phyloP scores from a whole-genome alignment of 441 rosid species.

The Hypseocharis bilobata region DNA sequence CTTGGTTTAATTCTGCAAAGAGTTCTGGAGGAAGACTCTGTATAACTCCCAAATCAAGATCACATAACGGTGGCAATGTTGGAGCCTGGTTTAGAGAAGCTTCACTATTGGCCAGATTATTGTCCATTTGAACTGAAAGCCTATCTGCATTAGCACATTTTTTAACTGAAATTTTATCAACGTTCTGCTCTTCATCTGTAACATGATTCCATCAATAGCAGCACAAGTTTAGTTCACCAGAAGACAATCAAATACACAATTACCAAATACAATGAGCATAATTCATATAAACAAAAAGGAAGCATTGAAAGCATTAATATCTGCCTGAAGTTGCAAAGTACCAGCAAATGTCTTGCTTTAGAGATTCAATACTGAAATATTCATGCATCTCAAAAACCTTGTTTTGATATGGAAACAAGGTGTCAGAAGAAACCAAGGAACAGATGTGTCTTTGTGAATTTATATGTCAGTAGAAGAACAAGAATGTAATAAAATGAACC shows the following conservation, averaged over 20 bases:
- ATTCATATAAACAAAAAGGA: not conserved
- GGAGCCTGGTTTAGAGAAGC: constrained; percentile 26
- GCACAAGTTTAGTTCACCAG: not conserved
- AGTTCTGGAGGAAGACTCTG: constrained; percentile 79
- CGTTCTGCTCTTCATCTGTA: constrained; percentile 34
- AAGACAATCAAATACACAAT: not conserved
- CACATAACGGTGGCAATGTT: constrained; percentile 51
- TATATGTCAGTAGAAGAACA: too few species aligned
- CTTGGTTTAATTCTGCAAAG: constrained; percentile 66
- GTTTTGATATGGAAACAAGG: not conserved
- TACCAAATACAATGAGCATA: not conserved
- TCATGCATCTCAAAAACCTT: not conserved
- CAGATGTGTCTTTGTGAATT: not conserved
- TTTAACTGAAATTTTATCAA: constrained; percentile 28
- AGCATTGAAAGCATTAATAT: not conserved
- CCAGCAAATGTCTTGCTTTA: not conserved
- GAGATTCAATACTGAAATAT: not conserved
- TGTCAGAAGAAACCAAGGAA: not conserved
- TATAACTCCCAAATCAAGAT: constrained; percentile 74
- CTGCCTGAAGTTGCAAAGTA: not conserved
- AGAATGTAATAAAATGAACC: too few species aligned
- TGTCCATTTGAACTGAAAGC: constrained; percentile 29
- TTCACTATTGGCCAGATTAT: constrained; percentile 24
- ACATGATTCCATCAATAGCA: constrained; percentile 19
- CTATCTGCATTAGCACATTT: constrained; percentile 22